Evolutionary conservation across 2,329 filamentous ascomycete species (phyloP), one percentile per base, ranked within the genome.

Genomic region (Esteya vermicola): DNA sequence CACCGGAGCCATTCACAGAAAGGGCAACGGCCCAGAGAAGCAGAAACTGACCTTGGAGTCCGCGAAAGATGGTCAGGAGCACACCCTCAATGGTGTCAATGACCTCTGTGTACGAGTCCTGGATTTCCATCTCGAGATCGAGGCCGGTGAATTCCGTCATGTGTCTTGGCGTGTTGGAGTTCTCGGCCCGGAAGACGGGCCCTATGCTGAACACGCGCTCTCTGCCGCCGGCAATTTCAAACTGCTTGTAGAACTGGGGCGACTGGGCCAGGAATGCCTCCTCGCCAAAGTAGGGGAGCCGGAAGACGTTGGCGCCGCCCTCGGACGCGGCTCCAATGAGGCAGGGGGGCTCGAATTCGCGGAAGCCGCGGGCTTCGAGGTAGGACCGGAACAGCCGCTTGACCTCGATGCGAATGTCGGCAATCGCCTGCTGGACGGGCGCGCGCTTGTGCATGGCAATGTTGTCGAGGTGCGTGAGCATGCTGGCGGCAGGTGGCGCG

Each of bases 301-400:
- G 72, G 60, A 98, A 96, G 31, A 96, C 89, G 56, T 89, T 93
- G 50, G 78, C 78, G 48, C 91, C 91, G 52, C 91, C 89, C 63
- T 98, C 91, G 4, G 85, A 91, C 5, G 91, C 83, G 13, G 89
- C 82, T 37, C 81, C 88, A 41, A 93, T 84, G 33, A 98, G 68
- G 58, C 86, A 89, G 9, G 91, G 86, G 2, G 88, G 83, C 57
- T 94, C 85, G 53, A 95, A 86, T 58, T 84, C 75, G 47, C 80
- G 77, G 58, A 94, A 93, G 40, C 77, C 74, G 44, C 73, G 73
- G 48, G 72, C 68, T 45, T 79, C 70, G 49, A 95, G 78, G 58
- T 88, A 96, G 50, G 50, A 51, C 26, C 56, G 54, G 47, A 59
- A 61, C 16, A 60, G 49, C 41, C 58, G 54, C 48, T 65, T 59